These are phyloP conservation scores for Chlamydomonas schloesseri DNA, from an alignment of 139 green algal genomes.

Conservation along the genomic window DNA sequence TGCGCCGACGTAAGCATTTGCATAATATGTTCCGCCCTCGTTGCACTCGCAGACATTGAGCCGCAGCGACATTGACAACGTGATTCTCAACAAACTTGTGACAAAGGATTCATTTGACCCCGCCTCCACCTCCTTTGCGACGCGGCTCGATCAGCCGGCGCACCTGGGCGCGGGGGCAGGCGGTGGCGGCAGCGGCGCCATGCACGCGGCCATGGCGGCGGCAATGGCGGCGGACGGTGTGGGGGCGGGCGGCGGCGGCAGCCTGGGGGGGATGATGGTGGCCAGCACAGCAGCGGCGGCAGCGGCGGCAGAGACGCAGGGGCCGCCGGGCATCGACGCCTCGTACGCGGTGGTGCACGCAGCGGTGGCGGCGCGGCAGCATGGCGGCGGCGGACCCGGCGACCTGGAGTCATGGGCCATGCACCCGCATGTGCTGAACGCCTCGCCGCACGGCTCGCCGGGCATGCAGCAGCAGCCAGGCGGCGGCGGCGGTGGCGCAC, in stretches of 20 bases:
- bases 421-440: constrained; percentile 32
- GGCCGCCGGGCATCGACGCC: constrained; percentile 21
- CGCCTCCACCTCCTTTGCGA: constrained; percentile 42
- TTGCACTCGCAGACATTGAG: background rate
- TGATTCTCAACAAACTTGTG: constrained; percentile 37
- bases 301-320: constrained; percentile 33
- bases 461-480: background rate
- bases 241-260: background rate
- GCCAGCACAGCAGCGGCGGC: background rate
- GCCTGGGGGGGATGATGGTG: background rate
- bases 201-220: too few species aligned
- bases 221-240: background rate
- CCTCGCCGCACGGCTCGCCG: background rate
- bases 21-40: too few species aligned
- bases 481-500: background rate
- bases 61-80: constrained; percentile 38
- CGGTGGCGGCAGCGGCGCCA: background rate
- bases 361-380: background rate
- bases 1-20: too few species aligned
- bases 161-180: background rate
- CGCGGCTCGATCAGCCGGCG: constrained; percentile 21
- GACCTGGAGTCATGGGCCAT: constrained; percentile 39
- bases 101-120: constrained; percentile 47
- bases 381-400: background rate
- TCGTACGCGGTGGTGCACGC: constrained; percentile 29